phyloP scores from a whole-genome alignment of 73 alveolate species.

The Symbiodinium natans region DNA sequence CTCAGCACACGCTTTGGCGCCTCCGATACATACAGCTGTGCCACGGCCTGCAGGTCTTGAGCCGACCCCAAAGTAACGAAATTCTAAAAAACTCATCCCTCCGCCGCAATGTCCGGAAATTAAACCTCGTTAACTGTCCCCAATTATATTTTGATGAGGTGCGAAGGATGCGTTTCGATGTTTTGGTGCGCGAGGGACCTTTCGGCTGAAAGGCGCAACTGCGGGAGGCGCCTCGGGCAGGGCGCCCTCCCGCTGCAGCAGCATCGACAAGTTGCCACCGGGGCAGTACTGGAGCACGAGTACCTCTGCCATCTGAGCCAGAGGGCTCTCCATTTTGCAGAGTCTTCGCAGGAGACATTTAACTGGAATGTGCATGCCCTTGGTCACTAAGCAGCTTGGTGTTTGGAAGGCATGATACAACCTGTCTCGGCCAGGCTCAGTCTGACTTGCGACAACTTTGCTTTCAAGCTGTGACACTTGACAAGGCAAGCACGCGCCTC shows the following conservation, averaged over 20 bases:
- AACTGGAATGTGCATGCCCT: neutral
- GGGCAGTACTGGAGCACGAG: slow-evolving; percentile 97
- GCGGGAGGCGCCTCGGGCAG: slow-evolving; percentile 90
- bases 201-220: no score
- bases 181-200: no score
- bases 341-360: neutral
- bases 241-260: slow-evolving; percentile 80
- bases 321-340: neutral
- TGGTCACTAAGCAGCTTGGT: slow-evolving; percentile 91
- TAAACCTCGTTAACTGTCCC: no score
- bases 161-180: no score
- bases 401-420: slow-evolving; percentile 97
- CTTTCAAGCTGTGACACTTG: neutral
- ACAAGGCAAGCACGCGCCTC: neutral
- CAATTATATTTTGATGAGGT: no score
- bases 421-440: slow-evolving; percentile 65
- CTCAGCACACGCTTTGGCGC: neutral
- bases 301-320: slow-evolving; percentile 92
- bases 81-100: no score
- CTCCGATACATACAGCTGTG: neutral
- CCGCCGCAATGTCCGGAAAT: no score
- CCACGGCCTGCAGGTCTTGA: neutral
- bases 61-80: no score
- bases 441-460: no score
- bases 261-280: slow-evolving; percentile 96